Conservation (phyloP, 2,329 filamentous ascomycete species). For the Penicillium polonicum region DNA sequence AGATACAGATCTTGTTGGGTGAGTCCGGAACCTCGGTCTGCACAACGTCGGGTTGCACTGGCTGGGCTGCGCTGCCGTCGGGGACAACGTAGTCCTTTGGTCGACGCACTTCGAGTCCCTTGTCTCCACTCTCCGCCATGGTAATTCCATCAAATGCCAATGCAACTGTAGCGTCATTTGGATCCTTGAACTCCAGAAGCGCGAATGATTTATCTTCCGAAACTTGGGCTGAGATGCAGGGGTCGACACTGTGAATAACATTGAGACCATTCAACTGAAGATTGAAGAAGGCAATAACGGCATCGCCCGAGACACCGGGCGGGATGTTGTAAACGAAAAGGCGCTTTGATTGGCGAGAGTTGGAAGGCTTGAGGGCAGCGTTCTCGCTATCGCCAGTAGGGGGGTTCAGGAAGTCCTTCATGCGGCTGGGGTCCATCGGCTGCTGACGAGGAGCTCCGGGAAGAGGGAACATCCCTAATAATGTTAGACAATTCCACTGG, state of each 20-base stretch:
- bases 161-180: conserved; percentile 85
- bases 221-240: conserved; percentile 79
- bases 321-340: conserved; percentile 85
- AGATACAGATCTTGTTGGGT: conserved; percentile 90
- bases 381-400: conserved; percentile 68
- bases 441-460: conserved; percentile 93
- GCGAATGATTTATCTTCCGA: conserved; percentile 78
- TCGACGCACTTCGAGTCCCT: conserved; percentile 69
- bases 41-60: conserved; percentile 73
- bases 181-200: conserved; percentile 83
- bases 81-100: conserved; percentile 98
- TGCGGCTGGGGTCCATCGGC: conserved; percentile 87
- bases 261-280: conserved; percentile 96
- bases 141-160: conserved; percentile 84
- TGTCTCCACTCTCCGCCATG: conserved; percentile 72
- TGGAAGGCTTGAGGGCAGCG: conserved; percentile 83
- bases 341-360: conserved; percentile 90
- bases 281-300: conserved; percentile 84
- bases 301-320: conserved; percentile 69
- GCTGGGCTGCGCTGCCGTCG: conserved; percentile 68
- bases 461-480: conserved; percentile 86
- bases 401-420: conserved; percentile 95
- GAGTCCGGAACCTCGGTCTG: conserved; percentile 84
- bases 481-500: neutral
- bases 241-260: conserved; percentile 77